Evolutionary conservation across 1,284 basidiomycete species (phyloP).

Genomic region (Cutaneotrichosporon cavernicola): DNA sequence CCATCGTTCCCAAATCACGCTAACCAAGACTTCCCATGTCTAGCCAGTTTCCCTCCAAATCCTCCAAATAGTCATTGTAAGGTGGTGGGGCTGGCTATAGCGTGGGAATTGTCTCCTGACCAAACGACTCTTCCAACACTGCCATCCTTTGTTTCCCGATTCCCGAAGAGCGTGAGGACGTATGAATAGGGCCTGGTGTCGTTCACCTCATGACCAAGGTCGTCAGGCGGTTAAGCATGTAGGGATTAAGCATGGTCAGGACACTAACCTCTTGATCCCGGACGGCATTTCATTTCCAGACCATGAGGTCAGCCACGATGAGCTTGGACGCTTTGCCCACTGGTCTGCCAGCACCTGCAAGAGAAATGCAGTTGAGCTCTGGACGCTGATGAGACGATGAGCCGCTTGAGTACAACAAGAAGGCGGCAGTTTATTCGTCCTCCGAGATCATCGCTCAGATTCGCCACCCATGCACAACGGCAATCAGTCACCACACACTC

Average conservation of each 20-base stretch:
- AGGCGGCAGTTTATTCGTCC: background rate
- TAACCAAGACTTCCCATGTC: background rate
- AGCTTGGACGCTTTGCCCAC: background rate
- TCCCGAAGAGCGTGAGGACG: background rate
- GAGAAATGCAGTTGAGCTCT: background rate
- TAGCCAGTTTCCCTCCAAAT: background rate
- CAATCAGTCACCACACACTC: background rate
- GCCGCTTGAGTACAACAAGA: no score
- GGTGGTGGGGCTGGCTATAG: background rate
- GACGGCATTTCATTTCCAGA: background rate
- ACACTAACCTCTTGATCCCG: background rate
- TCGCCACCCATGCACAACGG: background rate
- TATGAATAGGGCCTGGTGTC: background rate
- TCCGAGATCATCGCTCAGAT: background rate
- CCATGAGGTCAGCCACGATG: background rate
- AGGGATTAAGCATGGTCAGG: background rate
- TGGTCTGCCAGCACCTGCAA: background rate
- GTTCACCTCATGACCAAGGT: background rate
- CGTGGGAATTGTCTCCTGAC: background rate
- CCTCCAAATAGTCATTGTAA: conserved; percentile 1
- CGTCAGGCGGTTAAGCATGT: background rate
- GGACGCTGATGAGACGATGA: background rate
- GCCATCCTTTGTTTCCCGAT: background rate
- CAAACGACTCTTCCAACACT: background rate
- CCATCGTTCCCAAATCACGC: background rate